phyloP scores from a whole-genome alignment of 2,329 filamentous ascomycete species.

The Venturia effusa region DNA sequence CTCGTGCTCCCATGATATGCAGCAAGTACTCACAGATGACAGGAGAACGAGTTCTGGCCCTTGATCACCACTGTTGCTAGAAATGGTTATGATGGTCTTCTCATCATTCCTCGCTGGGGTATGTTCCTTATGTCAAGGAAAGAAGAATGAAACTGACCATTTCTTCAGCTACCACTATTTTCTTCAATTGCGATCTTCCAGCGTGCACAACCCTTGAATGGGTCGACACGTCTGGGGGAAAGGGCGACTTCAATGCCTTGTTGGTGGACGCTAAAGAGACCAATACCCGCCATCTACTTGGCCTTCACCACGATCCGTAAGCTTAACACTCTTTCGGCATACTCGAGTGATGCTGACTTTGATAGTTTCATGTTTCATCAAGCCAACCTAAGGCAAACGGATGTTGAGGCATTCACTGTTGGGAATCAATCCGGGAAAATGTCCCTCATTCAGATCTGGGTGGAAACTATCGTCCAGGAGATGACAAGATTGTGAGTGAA shows the following conservation, averaged over 20 bases:
- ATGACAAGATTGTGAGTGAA: conserved; percentile 1
- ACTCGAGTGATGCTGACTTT: background rate
- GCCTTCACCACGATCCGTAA: conserved; percentile 10
- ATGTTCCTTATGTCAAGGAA: background rate
- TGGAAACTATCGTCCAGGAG: background rate
- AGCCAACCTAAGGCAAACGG: conserved; percentile 4
- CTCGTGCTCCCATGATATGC: background rate
- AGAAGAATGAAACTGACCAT: background rate
- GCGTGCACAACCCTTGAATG: conserved; percentile 5
- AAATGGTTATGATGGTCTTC: conserved; percentile 7
- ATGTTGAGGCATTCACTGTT: background rate
- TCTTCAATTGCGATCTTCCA: conserved; percentile 6
- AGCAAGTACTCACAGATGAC: background rate
- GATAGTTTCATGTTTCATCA: conserved; percentile 10
- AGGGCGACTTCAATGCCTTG: background rate
- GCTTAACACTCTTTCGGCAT: background rate
- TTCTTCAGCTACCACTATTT: background rate
- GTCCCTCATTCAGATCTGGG: conserved; percentile 8
- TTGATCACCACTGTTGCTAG: background rate
- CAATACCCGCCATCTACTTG: conserved; percentile 4
- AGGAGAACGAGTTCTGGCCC: conserved; percentile 10
- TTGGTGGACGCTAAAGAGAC: background rate
- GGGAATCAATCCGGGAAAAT: conserved; percentile 17
- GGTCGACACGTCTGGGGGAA: conserved; percentile 1
- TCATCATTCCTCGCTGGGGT: conserved; percentile 7